Evolutionary conservation across 2,329 filamentous ascomycete genomes (phyloP).

Genomic region (Penicillium crustosum): DNA sequence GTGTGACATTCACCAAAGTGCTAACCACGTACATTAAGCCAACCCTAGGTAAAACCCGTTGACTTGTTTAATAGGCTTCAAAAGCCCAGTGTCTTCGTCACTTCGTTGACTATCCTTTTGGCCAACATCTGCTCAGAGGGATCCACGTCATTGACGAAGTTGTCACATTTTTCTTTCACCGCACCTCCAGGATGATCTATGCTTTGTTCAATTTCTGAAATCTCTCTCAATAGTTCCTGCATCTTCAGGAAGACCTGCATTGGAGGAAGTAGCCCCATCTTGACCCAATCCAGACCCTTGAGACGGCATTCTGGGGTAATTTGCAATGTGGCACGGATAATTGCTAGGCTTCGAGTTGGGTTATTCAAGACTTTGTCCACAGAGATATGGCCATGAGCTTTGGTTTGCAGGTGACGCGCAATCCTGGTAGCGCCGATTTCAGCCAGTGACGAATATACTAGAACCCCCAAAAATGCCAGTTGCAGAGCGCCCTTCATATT

Average conservation of each 20-base stretch:
- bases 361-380: background rate
- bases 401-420: background rate
- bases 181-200: background rate
- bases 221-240: background rate
- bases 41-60: background rate
- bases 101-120: background rate
- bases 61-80: background rate
- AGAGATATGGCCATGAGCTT: background rate
- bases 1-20: background rate
- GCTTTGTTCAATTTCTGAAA: background rate
- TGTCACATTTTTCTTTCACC: background rate
- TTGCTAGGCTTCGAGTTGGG: background rate
- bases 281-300: background rate
- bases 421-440: background rate
- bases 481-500: constrained; percentile 36
- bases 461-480: constrained; percentile 29
- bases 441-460: constrained; percentile 19
- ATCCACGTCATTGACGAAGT: background rate
- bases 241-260: background rate
- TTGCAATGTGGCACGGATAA: background rate
- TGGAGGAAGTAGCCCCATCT: background rate
- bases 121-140: background rate
- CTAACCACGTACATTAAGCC: background rate
- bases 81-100: background rate
- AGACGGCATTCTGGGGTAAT: background rate